These are phyloP conservation scores for Knufia fluminis DNA, from an alignment of 2,329 filamentous ascomycete species.

Conservation along the genomic window DNA sequence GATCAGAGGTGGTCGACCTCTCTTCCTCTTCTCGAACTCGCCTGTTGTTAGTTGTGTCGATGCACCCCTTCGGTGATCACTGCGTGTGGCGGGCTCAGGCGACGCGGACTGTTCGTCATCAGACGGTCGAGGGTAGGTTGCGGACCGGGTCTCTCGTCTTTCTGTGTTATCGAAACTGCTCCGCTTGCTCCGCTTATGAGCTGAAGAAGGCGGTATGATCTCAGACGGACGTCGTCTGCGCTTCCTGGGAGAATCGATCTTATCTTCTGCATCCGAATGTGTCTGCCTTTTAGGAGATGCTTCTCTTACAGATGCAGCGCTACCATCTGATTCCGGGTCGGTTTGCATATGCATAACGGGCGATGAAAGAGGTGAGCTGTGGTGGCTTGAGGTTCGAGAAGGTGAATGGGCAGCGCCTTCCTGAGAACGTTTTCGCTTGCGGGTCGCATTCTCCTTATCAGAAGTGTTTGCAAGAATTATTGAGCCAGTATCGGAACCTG, in stretches of 20 bases:
- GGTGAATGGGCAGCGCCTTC: conserved; percentile 10
- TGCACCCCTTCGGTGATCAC: conserved; percentile 21
- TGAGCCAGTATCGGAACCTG: conserved; percentile 6
- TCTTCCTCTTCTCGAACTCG: conserved; percentile 26
- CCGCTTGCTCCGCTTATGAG: conserved; percentile 16
- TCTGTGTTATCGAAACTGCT: conserved; percentile 17
- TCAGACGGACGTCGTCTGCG: conserved; percentile 21
- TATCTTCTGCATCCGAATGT: background rate
- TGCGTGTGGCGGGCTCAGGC: conserved; percentile 17
- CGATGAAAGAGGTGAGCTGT: conserved; percentile 23
- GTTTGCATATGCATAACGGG: conserved; percentile 16
- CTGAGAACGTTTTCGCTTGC: conserved; percentile 23
- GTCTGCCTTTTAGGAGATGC: background rate
- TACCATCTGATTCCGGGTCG: conserved; percentile 20
- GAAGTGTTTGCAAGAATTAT: conserved; percentile 12
- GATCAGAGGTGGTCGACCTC: conserved; percentile 31
- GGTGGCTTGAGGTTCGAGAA: conserved; percentile 16
- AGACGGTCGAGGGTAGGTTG: conserved; percentile 24
- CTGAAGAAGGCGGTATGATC: conserved; percentile 14
- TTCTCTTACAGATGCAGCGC: background rate
- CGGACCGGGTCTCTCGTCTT: conserved; percentile 25
- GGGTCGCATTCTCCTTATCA: conserved; percentile 16
- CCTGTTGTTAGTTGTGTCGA: conserved; percentile 23
- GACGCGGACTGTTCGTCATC: conserved; percentile 24
- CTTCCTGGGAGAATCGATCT: conserved; percentile 11